A percentile compares a stretch with the other conserved stretches of the same genome.
Conservation (phyloP, 345 rosid genomes). For the Pugionium cornutum region DNA sequence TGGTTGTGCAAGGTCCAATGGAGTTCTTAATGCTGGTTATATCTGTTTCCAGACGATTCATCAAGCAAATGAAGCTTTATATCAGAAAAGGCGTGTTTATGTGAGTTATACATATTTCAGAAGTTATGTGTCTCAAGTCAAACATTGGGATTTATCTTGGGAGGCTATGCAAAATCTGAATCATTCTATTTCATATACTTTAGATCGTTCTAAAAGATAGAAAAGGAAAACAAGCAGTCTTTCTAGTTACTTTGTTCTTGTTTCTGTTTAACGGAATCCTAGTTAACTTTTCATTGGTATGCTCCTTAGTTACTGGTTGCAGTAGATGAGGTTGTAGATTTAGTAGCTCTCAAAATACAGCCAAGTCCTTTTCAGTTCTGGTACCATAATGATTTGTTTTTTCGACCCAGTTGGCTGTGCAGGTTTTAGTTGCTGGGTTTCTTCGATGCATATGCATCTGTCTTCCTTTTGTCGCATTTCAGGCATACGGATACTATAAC, state of each 20-base stretch:
- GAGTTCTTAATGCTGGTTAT: slow-evolving; percentile 93
- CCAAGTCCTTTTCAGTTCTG: slow-evolving; percentile 1
- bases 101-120: slow-evolving; percentile 53
- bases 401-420: slow-evolving; percentile 54
- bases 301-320: not conserved
- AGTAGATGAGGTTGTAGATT: slow-evolving; percentile 3
- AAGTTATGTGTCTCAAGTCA: not conserved
- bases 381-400: slow-evolving; percentile 13
- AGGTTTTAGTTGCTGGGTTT: slow-evolving; percentile 60
- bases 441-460: slow-evolving; percentile 58
- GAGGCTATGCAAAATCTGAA: not conserved
- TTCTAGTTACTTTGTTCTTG: slow-evolving; percentile 1
- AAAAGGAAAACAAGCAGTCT: not conserved
- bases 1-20: slow-evolving; percentile 91
- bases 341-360: not conserved
- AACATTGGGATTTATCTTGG: not conserved
- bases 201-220: not conserved
- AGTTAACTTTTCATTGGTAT: not conserved
- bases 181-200: not conserved
- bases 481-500: slow-evolving; percentile 79
- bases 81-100: slow-evolving; percentile 45
- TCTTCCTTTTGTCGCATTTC: slow-evolving; percentile 75
- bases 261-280: not conserved
- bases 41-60: slow-evolving; percentile 85
- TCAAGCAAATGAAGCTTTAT: slow-evolving; percentile 60